A percentile compares a stretch with the other conserved stretches of the same genome.
Evolutionary conservation across 2,329 filamentous ascomycete species (phyloP).

Genomic region (Epichloe typhina): DNA sequence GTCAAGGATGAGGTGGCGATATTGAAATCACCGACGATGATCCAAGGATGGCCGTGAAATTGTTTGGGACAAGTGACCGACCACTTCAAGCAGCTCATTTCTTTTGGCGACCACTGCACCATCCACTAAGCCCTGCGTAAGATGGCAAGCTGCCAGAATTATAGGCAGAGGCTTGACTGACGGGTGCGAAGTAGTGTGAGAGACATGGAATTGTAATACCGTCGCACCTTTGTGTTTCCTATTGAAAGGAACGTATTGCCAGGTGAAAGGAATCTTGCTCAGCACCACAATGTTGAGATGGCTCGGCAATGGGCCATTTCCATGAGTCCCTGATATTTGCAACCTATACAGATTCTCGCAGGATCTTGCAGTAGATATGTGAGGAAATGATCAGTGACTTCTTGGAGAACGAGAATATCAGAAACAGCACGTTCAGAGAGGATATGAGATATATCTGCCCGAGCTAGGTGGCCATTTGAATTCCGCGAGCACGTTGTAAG

Average conservation of each 20-base stretch:
- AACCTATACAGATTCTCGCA: too few relatives aligned
- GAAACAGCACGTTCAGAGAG: too few relatives aligned
- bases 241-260: slow-evolving; percentile 39
- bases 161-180: too few relatives aligned
- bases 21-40: slow-evolving; percentile 48
- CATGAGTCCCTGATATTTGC: too few relatives aligned
- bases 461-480: too few relatives aligned
- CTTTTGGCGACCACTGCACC: not conserved
- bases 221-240: slow-evolving; percentile 45
- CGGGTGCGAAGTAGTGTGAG: too few relatives aligned
- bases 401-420: slow-evolving; percentile 34
- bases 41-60: slow-evolving; percentile 29
- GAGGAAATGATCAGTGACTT: slow-evolving; percentile 53
- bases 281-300: too few relatives aligned
- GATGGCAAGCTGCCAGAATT: too few relatives aligned
- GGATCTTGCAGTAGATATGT: slow-evolving; percentile 35
- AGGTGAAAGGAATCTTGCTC: slow-evolving; percentile 27
- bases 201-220: slow-evolving; percentile 28
- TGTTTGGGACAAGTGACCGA: slow-evolving; percentile 29
- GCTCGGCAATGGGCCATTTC: too few relatives aligned
- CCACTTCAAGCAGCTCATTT: slow-evolving; percentile 37
- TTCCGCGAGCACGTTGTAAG: too few relatives aligned
- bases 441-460: too few relatives aligned
- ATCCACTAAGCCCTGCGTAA: too few relatives aligned
- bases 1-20: slow-evolving; percentile 38